Base-by-base conservation (phyloP, 495 filamentous ascomycete genomes). In the Aspergillus sclerotiicarbonarius region DNA sequence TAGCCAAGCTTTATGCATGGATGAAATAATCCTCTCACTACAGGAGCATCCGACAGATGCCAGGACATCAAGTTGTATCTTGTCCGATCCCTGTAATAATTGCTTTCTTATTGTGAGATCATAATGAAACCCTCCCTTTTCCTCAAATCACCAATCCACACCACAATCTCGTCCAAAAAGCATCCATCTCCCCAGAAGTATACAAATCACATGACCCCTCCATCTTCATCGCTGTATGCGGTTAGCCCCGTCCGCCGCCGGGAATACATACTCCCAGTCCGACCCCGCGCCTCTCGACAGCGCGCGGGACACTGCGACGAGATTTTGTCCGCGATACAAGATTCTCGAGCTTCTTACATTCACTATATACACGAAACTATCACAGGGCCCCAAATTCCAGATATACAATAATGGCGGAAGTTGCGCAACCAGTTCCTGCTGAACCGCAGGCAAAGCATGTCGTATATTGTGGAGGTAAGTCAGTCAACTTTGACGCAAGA, bases 401-500 rank as follows among this genome's bases (percentile, higher is more conserved):
- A n/a, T 13, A 3, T 8, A n/a, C 32, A 13, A 63, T 21, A 33
- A 79, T 79, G 74, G 74, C 78, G 43, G 79, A 80, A 56, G 65
- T 71, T 25, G 64, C 62, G 57, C 67, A 69, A 41, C 47, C 66
- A 32, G 67, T 59, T 29, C 62, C 76, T 33, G 66, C 64, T 12
- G 86, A 87, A 69, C 78, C 82, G 19, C 87, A 87, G 70, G 82
- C 86, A 16, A 76, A 83, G 66, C 76, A 86, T 53, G 78, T 94
- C 58, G 68, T 87, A 54, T 96, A 96, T 68, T 96, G 91, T 71
- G 91, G 87, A 76, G 86, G 90, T 90, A 76, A 73, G 82, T 65
- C 55, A 30, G 15, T 52, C 45, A 45, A n/a, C 39, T 57, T 32
- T n/a, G 37, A n/a, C 52, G 3, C n/a, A 46, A 33, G 25, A 25